A percentile compares a stretch with the other conserved stretches of the same genome.
Conservation (phyloP, 225 moss, liverwort and hornwort species). For the Neckera pumila region DNA sequence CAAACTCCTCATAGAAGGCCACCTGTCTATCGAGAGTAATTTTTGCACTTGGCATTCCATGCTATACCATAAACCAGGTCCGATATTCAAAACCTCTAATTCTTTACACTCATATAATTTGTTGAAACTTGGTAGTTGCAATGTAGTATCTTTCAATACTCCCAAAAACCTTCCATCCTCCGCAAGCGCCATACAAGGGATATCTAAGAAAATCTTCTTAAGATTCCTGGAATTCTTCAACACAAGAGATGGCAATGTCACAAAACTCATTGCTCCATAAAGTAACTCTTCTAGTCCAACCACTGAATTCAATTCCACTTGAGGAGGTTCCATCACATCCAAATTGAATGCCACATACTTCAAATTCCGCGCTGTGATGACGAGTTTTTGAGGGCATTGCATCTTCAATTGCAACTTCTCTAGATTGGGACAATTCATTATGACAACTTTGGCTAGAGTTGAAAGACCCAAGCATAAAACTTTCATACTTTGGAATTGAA, state of each 20-base stretch:
- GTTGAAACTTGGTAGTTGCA: conserved; percentile 22
- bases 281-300: conserved; percentile 3
- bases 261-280: conserved; percentile 13
- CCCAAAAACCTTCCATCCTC: conserved; percentile 44
- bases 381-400: conserved; percentile 12
- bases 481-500: background rate
- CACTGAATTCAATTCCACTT: background rate
- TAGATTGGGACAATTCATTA: background rate
- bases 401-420: conserved; percentile 40
- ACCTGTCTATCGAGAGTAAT: background rate
- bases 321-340: background rate
- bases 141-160: background rate
- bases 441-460: background rate
- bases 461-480: conserved; percentile 34
- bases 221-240: background rate
- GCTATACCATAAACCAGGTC: conserved; percentile 50
- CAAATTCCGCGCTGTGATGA: background rate
- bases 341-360: conserved; percentile 30
- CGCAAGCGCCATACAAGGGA: conserved; percentile 48
- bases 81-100: conserved; percentile 32
- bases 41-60: conserved; percentile 2
- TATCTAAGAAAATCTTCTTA: conserved; percentile 35
- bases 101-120: background rate
- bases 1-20: conserved; percentile 28
- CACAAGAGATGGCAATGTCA: background rate